Evolutionary conservation across 768 basidiomycete genomes (phyloP), one percentile per base, ranked within the genome.

Genomic region (Hericium rajendrae): DNA sequence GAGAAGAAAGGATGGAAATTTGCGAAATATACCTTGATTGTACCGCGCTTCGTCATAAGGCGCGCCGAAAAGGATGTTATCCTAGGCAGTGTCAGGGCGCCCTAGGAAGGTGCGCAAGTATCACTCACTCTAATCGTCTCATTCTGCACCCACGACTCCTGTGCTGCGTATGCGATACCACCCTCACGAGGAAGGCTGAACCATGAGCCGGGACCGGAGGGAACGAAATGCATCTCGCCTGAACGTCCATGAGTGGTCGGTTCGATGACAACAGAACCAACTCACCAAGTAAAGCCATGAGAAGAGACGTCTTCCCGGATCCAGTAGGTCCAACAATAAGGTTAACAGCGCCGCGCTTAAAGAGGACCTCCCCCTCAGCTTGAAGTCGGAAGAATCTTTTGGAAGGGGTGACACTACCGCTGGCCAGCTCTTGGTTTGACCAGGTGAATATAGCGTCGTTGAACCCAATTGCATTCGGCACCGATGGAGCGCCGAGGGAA

Each of bases 131-230:
- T 75, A 54, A 90, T 87, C 0, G 86, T 89, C 58, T 86, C 86
- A 61, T 90, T 91, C 67, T 85, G 80, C 2, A 91, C 83, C 89
- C 89, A 94, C 4, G 86, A 83, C 66, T 91, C 88, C 67, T 94
- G 91, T 3, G 86, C 85, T 6, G 86, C 86, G 66, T 88, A 91
- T 2, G 88, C 83, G 40, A 94, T 77, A 5, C 90, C 88, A 1
- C 76, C 76, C 3, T 71, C 72, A 2, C 88, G 74, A 24, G 90
- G 89, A 6, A 92, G 77, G 60, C 80, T 82, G 68, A 78, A 87
- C 78, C 80, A 86, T 0, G 86, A 82, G 46, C 79, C 76, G 1
- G 78, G 72, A 9, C 70, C 67, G 8, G 72, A 71, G 2, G 77
- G 78, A 10, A 77, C 68, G 64, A 81, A 83, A 66, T 86, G 83